Evolutionary conservation across 2,329 filamentous ascomycete genomes (phyloP).

Genomic region (Cladosporium sp.): DNA sequence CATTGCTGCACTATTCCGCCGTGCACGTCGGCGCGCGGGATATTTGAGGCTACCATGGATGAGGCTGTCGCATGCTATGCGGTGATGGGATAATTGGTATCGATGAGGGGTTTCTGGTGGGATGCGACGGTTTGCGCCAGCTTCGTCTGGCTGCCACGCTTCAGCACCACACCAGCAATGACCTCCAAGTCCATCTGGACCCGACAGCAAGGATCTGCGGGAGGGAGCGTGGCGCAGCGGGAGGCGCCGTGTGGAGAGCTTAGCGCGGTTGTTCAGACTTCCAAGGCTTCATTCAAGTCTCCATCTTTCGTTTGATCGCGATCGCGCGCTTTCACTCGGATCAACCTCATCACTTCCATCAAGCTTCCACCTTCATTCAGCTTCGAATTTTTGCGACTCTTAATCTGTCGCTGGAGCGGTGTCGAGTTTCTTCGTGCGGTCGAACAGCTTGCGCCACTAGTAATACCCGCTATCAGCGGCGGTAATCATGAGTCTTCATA

Average conservation of each 20-base stretch:
- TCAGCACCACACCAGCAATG: background rate
- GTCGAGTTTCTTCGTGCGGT: too few species aligned
- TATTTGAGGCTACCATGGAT: slow-evolving; percentile 28
- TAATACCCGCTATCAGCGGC: background rate
- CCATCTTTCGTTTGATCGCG: slow-evolving; percentile 9
- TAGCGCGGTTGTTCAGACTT: slow-evolving; percentile 1
- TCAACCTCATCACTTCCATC: background rate
- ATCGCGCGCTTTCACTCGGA: background rate
- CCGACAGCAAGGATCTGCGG: slow-evolving; percentile 12
- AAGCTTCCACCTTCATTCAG: background rate
- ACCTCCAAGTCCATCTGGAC: slow-evolving; percentile 3
- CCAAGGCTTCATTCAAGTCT: background rate
- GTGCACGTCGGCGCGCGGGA: slow-evolving; percentile 28
- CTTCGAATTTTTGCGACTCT: background rate
- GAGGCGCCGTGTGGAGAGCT: slow-evolving; percentile 2
- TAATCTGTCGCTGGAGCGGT: background rate
- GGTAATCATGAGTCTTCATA: slow-evolving; percentile 38
- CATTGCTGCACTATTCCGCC: slow-evolving; percentile 35
- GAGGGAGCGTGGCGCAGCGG: background rate
- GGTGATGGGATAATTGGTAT: background rate
- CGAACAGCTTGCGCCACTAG: background rate
- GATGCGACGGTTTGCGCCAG: slow-evolving; percentile 15
- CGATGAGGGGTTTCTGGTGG: background rate
- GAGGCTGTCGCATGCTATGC: slow-evolving; percentile 22
- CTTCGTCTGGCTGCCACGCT: background rate